A percentile compares a stretch with the other conserved stretches of the same genome.
Conservation (phyloP, 2,329 filamentous ascomycete species). For the Colletotrichum spinosum region DNA sequence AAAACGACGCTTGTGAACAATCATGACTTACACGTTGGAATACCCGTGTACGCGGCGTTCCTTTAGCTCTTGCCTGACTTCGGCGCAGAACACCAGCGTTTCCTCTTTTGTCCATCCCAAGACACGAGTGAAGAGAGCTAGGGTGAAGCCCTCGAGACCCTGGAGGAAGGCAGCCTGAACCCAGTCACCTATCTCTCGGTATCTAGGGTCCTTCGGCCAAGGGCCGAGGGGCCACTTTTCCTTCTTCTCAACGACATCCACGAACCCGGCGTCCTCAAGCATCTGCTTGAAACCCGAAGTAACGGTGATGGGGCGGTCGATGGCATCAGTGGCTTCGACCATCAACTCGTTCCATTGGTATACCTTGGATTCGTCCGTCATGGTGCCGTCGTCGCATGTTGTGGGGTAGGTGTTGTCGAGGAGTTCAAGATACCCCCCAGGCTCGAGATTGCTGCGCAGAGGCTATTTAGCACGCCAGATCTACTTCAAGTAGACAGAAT, state of each 20-base stretch:
- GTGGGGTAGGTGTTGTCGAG: constrained; percentile 44
- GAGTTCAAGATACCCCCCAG: constrained; percentile 46
- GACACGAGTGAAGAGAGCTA: neutral
- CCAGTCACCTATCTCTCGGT: neutral
- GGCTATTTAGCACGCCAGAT: constrained; percentile 43
- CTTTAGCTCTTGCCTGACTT: too few relatives aligned
- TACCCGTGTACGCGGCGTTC: too few relatives aligned
- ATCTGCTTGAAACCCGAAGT: constrained; percentile 41
- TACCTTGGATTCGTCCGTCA: constrained; percentile 44
- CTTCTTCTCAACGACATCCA: constrained; percentile 44
- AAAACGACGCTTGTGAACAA: too few relatives aligned
- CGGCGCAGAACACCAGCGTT: too few relatives aligned
- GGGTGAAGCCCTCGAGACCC: neutral
- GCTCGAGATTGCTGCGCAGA: too few relatives aligned
- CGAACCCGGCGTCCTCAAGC: constrained; percentile 48
- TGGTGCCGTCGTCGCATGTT: constrained; percentile 46
- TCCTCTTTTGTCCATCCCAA: neutral
- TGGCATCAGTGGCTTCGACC: constrained; percentile 43
- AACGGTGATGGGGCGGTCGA: constrained; percentile 45
- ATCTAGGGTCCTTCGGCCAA: constrained; percentile 47
- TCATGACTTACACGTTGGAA: too few relatives aligned
- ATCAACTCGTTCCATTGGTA: constrained; percentile 45
- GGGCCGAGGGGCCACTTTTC: constrained; percentile 49
- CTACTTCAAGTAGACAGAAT: constrained; percentile 39
- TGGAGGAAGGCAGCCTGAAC: neutral